Base-by-base conservation (phyloP, 208 protist species). In the Leishmania mexicana region DNA sequence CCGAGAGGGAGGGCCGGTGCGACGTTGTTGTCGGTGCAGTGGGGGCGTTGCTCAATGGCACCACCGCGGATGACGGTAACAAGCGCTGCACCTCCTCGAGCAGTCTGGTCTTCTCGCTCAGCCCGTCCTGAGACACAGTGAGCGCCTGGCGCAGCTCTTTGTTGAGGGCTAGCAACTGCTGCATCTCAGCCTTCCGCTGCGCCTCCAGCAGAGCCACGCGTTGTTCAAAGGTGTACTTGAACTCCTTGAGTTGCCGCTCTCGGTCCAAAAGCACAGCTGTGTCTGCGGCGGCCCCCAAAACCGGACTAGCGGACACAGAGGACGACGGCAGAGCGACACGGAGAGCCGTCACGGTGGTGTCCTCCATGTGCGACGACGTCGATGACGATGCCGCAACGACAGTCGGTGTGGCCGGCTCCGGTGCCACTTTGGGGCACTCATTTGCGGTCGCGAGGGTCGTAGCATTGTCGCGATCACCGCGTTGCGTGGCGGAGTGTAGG, bases 71-170 rank as follows among this genome's bases (percentile, higher is more conserved):
- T 75, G 68, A 5, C 51, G 81, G 67, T 70, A 70, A n/a, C 24
- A 65, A 78, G 3, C 62, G 78, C 75, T 90, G 87, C 57, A 58
- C 76, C 21, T 68, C 40, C 19, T 85, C 79, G 13, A 93, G 76
- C 75, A 91, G 47, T 0, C 83, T 82, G 0, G 64, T 77, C 60
- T 86, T 89, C 71, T 81, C 64, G 15, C 47, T 78, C n/a, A 93
- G 38, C 64, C 94, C 90, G 31, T 90, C 88, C 74, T 96, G 90
- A 40, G 87, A 89, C 38, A 71, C 75, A 35, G 90, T 76, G 11
- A 96, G 85, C 6, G 90, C 92, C 24, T 84, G 74, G 15, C 90
- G 92, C 21, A 96, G 87, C 75, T 95, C 90, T 73, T 88, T 83
- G 76, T 92, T 93, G 74, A 92, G 88, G 19, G 75, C 72, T n/a